A percentile compares a stretch with the other conserved stretches of the same genome.
Conservation (phyloP, 2,329 filamentous ascomycete genomes). For the Colletotrichum gigasporum region DNA sequence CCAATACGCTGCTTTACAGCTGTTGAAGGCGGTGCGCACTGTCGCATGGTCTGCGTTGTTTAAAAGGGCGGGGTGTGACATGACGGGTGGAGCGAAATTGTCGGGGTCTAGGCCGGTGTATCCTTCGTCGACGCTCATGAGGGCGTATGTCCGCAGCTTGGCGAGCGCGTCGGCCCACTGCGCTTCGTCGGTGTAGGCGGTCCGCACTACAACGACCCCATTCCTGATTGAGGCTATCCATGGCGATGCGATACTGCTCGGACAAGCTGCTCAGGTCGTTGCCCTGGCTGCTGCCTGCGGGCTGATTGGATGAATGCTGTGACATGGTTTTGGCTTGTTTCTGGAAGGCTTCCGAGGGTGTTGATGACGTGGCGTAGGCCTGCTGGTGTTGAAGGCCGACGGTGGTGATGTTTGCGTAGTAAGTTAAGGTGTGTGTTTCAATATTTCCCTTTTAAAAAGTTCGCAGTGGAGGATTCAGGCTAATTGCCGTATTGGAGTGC, state of each 20-base stretch:
- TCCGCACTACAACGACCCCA: not conserved
- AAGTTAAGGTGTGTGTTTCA: too few species aligned
- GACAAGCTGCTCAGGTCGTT: not conserved
- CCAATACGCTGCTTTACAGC: too few species aligned
- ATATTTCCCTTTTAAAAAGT: too few species aligned
- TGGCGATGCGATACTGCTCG: not conserved
- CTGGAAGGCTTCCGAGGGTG: too few species aligned
- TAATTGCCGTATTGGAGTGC: too few species aligned
- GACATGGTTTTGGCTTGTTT: too few species aligned
- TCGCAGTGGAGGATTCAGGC: too few species aligned
- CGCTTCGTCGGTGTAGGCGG: not conserved
- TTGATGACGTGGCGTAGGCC: too few species aligned
- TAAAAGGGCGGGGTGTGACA: not conserved
- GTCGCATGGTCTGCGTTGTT: not conserved
- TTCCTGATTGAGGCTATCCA: not conserved
- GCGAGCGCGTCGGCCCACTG: not conserved
- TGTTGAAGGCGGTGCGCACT: not conserved
- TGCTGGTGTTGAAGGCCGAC: too few species aligned
- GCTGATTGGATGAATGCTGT: too few species aligned
- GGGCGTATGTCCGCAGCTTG: not conserved
- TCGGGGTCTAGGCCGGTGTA: not conserved
- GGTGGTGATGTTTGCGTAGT: too few species aligned
- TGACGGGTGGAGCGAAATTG: not conserved
- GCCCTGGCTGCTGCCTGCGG: too few species aligned
- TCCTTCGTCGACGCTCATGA: not conserved